Base-by-base conservation (phyloP, 2,329 filamentous ascomycete genomes). In the Cladophialophora immunda region DNA sequence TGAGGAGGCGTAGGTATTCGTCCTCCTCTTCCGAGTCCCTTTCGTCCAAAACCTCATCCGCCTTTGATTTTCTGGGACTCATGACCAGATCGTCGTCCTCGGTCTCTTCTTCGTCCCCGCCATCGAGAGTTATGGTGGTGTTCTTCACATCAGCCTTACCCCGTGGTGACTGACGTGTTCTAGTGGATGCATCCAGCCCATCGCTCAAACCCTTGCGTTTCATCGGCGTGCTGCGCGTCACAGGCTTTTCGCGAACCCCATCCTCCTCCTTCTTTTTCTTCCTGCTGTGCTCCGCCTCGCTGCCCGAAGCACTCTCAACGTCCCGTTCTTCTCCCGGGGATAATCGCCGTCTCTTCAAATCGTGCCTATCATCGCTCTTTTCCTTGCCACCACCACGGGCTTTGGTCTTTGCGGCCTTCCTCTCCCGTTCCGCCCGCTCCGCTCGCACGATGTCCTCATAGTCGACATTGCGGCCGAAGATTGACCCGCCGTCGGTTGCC, bases 381-480 rank as follows among this genome's bases (percentile, higher is more conserved):
- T 56, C 19, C 52, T 62, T 60, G 30, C 74, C 75, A 57, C 72
- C 73, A 41, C 72, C 71, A 25, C 63, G 69, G 29, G 75, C 74
- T 38, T 34, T 55, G 27, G 52, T 75, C 47, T 60, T 72, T 71
- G 65, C 76, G 70, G 58, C 69, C 62, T 58, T 68, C 61, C 76
- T 77, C 69, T 75, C 73, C 64, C 71, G 77, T 71, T 73, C 79
- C 70, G 72, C 73, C 47, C 77, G 76, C 32, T 79, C 78, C 29
- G 80, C 79, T 29, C 78, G 78, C 36, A 84, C 69, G 38, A 82
- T 80, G 66, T 83, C 80, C 9, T 79, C 76, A 69, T 82, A 84
- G 2, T 81, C 76, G 57, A 83, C 81, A 65, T 80, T 78, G 36
- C 83, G 81, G 45, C 81, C 81, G 70, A 85, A 86, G 67, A 85